Conservation (phyloP, 495 filamentous ascomycete genomes). For the Rhypophila decipiens region DNA sequence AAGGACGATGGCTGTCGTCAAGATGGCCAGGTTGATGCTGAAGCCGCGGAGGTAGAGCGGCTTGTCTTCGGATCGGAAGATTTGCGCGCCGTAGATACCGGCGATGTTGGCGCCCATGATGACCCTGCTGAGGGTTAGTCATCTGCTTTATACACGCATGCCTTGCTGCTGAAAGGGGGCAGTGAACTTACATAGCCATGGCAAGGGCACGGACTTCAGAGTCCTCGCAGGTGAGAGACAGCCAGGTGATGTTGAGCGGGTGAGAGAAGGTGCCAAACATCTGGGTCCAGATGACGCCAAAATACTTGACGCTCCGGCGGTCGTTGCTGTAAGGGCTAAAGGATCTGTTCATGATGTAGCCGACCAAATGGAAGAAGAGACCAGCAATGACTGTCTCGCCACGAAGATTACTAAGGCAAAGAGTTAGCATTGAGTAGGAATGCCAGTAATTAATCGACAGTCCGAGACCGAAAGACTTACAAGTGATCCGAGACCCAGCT, state of each 20-base stretch:
- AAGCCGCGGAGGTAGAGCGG: slow-evolving; percentile 44
- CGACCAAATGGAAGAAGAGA: slow-evolving; percentile 21
- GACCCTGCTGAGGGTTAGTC: slow-evolving; percentile 28
- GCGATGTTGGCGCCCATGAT: slow-evolving; percentile 52
- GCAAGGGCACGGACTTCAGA: slow-evolving; percentile 31
- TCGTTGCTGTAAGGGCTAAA: slow-evolving; percentile 18
- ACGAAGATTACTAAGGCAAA: slow-evolving; percentile 20
- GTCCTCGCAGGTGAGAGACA: slow-evolving; percentile 27
- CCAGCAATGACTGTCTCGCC: slow-evolving; percentile 25
- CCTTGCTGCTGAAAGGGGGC: background rate
- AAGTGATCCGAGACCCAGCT: slow-evolving; percentile 37
- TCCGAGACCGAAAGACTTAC: no score
- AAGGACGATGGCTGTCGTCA: slow-evolving; percentile 13
- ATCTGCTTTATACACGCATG: no score
- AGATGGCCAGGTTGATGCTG: slow-evolving; percentile 19
- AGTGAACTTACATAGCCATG: slow-evolving; percentile 36
- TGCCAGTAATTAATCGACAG: background rate
- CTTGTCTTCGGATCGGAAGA: slow-evolving; percentile 46
- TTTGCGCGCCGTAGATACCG: slow-evolving; percentile 49
- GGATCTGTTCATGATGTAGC: slow-evolving; percentile 36
- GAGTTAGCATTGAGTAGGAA: background rate
- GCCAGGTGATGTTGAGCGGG: slow-evolving; percentile 36
- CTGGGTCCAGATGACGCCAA: slow-evolving; percentile 47
- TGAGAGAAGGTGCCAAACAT: slow-evolving; percentile 43
- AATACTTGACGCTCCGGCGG: slow-evolving; percentile 19